Conservation (phyloP, 2,329 filamentous ascomycete species). For the Ophiostoma pallidulum region DNA sequence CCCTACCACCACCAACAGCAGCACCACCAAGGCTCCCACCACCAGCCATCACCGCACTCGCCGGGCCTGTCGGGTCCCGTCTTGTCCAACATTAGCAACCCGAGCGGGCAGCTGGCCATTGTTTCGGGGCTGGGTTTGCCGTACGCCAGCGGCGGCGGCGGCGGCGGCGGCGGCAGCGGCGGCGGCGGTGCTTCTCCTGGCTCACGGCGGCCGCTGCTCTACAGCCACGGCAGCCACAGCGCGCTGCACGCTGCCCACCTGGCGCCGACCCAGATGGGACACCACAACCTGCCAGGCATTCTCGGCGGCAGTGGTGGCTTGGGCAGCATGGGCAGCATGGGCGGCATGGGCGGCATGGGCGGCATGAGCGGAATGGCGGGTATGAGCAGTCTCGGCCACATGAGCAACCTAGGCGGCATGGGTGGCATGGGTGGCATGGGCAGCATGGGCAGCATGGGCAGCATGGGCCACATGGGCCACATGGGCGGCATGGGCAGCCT, state of each 20-base stretch:
- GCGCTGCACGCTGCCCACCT: slow-evolving; percentile 29
- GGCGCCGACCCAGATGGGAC: slow-evolving; percentile 3
- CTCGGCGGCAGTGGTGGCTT: too few species aligned
- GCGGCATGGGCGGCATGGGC: slow-evolving; percentile 55
- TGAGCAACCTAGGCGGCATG: too few species aligned
- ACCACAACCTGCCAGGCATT: slow-evolving; percentile 45
- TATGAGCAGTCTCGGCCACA: too few species aligned
- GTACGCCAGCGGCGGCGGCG: neutral
- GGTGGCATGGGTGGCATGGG: too few species aligned
- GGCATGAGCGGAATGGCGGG: slow-evolving; percentile 46
- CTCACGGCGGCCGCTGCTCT: slow-evolving; percentile 11
- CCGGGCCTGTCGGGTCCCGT: slow-evolving; percentile 8
- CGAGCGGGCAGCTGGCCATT: slow-evolving; percentile 10
- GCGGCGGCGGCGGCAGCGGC: neutral
- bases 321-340: slow-evolving; percentile 31
- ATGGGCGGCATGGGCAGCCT: too few species aligned
- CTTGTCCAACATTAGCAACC: slow-evolving; percentile 12
- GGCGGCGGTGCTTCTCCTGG: too few species aligned
- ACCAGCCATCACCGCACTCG: slow-evolving; percentile 6
- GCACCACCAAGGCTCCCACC: neutral
- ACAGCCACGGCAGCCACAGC: slow-evolving; percentile 9
- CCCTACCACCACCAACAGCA: slow-evolving; percentile 4
- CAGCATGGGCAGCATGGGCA: too few species aligned
- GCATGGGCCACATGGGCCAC: too few species aligned
- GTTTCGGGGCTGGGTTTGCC: slow-evolving; percentile 8